These are phyloP conservation scores for Penicillium sp. DNA, from an alignment of 2,329 filamentous ascomycete genomes.

Conservation along the genomic window DNA sequence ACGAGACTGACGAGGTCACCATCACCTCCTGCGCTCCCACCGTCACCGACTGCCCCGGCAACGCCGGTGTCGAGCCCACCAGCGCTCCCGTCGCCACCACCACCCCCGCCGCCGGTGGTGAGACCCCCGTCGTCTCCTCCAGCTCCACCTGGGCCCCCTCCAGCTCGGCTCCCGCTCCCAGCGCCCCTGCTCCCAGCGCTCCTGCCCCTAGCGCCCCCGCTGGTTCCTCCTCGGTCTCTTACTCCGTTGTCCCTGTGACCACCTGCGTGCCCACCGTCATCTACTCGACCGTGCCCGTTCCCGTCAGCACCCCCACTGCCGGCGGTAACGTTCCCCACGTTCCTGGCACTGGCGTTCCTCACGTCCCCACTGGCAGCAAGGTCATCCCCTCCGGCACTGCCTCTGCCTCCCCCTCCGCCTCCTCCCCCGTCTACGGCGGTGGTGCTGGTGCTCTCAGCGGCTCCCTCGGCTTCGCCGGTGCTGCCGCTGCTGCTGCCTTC, in stretches of 20 bases:
- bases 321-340: slow-evolving; percentile 18
- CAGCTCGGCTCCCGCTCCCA: slow-evolving; percentile 17
- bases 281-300: slow-evolving; percentile 27
- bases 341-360: slow-evolving; percentile 18
- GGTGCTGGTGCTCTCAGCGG: slow-evolving; percentile 26
- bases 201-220: slow-evolving; percentile 15
- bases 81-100: slow-evolving; percentile 13
- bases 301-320: slow-evolving; percentile 13
- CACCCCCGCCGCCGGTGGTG: slow-evolving; percentile 20
- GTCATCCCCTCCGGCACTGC: slow-evolving; percentile 4
- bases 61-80: slow-evolving; percentile 15
- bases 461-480: slow-evolving; percentile 32
- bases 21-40: slow-evolving; percentile 60
- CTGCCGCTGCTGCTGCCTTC: slow-evolving; percentile 30
- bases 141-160: slow-evolving; percentile 14
- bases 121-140: slow-evolving; percentile 14
- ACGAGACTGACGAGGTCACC: slow-evolving; percentile 58
- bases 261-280: slow-evolving; percentile 31
- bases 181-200: slow-evolving; percentile 8
- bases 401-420: slow-evolving; percentile 11
- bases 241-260: slow-evolving; percentile 25
- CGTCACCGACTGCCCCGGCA: slow-evolving; percentile 57
- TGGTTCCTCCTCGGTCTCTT: slow-evolving; percentile 14
- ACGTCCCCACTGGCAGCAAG: slow-evolving; percentile 19
- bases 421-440: slow-evolving; percentile 26